Base-by-base conservation (phyloP, 2,329 filamentous ascomycete species). In the Trichoderma pleuroti region DNA sequence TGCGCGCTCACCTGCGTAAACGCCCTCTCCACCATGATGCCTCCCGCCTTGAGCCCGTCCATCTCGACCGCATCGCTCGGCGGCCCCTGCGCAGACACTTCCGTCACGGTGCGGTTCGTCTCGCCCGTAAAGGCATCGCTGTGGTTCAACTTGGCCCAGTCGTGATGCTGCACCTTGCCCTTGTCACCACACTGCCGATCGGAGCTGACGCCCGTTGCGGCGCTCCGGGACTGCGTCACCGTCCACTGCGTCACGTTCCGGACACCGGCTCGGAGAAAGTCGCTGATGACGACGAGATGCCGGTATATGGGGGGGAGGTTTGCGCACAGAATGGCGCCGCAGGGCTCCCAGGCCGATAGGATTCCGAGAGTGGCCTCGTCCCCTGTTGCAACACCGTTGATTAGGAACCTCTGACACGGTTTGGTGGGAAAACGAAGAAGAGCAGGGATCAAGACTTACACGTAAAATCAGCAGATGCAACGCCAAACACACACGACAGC, bases 291-390 rank as follows among this genome's bases (percentile, higher is more conserved):
- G 52, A 70, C 21, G 21, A 70, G 39, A 18, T 62, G 36, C 7
- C 70, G 66, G 62, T 72, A 73, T 42, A 72, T 62, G 4, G 64
- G 56, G 5, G 71, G 71, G 4, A 71, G 21, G 32, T 73, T 73
- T 30, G 71, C 72, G 68, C 70, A 73, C 5, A 73, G 68, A 28
- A 73, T 70, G 18, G 70, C 72, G 9, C 72, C 71, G 71, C 72
- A 73, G 16, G 72, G 66, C 24, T 73, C 72, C 72, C 72, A 73
- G 28, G 56, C 65, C 9, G 71, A 72, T n/a, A 73, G 66, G 30
- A 72, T 73, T 10, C 64, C 72, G 2, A 73, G 30, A 2, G 61
- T 32, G 8, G 49, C 66, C 12, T 62, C 70, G 36, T 68, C 34
- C 72, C 70, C 72, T 73, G 34, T n/a, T 21, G 39, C 39, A 28